phyloP scores from a whole-genome alignment of 2,329 filamentous ascomycete genomes.

The Pseudopithomyces chartarum region DNA sequence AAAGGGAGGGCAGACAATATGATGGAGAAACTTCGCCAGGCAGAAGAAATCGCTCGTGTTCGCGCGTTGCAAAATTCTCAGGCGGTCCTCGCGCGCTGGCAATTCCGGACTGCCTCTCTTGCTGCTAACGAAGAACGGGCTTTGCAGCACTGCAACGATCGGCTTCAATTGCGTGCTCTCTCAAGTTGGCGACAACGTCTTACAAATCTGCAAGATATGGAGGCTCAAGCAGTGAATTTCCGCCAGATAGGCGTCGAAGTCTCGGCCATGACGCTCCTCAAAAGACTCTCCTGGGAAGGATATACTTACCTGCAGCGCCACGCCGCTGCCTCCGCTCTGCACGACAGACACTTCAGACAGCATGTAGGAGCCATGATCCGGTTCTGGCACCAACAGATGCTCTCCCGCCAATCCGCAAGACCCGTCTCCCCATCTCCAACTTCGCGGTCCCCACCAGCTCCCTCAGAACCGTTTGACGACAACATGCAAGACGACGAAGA shows the following conservation, averaged over 20 bases:
- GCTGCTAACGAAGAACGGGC: constrained; percentile 28
- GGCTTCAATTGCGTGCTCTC: constrained; percentile 39
- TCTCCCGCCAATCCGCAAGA: neutral
- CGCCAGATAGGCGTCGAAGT: constrained; percentile 54
- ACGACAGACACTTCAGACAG: constrained; percentile 52
- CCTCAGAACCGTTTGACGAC: neutral
- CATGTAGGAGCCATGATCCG: neutral
- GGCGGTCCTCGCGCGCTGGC: constrained; percentile 50
- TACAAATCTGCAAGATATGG: constrained; percentile 31
- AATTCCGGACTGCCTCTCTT: constrained; percentile 41
- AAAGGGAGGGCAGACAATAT: constrained; percentile 30
- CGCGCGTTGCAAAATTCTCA: constrained; percentile 30
- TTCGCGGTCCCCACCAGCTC: neutral
- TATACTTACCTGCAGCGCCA: constrained; percentile 59
- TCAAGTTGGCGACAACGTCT: constrained; percentile 30
- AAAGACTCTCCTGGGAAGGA: constrained; percentile 62
- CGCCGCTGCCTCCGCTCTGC: constrained; percentile 59
- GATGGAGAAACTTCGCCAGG: constrained; percentile 34
- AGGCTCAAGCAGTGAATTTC: constrained; percentile 52
- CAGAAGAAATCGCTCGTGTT: constrained; percentile 30
- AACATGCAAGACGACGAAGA: neutral
- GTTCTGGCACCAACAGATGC: neutral
- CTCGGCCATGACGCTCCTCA: constrained; percentile 54
- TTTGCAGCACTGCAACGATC: constrained; percentile 25
- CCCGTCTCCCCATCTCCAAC: neutral